These are phyloP conservation scores for Chenopodium quinoa DNA, from an alignment of 148 eudicot species.

Conservation along the genomic window DNA sequence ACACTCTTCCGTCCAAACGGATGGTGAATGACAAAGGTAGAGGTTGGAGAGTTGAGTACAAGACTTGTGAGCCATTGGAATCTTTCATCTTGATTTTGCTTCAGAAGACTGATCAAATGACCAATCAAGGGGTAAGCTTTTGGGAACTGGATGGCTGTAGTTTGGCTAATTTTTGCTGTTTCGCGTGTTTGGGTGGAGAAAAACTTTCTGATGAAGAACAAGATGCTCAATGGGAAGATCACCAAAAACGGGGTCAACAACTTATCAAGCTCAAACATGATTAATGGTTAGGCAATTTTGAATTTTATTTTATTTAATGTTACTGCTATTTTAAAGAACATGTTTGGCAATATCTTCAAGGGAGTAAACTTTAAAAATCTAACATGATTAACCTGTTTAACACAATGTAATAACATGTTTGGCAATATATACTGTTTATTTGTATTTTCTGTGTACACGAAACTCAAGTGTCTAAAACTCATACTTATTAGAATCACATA, in stretches of 20 bases:
- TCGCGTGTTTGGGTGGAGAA: neutral
- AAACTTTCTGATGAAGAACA: neutral
- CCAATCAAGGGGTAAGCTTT: slow-evolving; percentile 31
- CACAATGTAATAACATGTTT: too few species aligned
- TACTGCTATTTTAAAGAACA: too few species aligned
- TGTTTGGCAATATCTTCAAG: too few species aligned
- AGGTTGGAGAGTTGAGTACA: slow-evolving; percentile 19
- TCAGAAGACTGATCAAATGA: slow-evolving; percentile 17
- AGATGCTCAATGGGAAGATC: slow-evolving; percentile 12
- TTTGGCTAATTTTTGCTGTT: neutral
- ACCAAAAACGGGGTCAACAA: slow-evolving; percentile 15
- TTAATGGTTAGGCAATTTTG: neutral
- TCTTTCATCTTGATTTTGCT: slow-evolving; percentile 12
- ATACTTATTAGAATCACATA: too few species aligned
- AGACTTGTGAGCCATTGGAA: slow-evolving; percentile 26
- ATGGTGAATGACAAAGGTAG: slow-evolving; percentile 18
- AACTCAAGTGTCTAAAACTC: too few species aligned
- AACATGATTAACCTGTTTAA: too few species aligned
- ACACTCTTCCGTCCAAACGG: slow-evolving; percentile 13
- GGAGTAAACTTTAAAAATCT: too few species aligned
- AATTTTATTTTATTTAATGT: too few species aligned
- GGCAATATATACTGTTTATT: too few species aligned
- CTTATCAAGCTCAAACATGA: neutral
- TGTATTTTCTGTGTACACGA: too few species aligned
- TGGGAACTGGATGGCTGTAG: slow-evolving; percentile 1